Evolutionary conservation across 2,329 filamentous ascomycete genomes (phyloP), one percentile per base, ranked within the genome.

Genomic region (Penicillium concentricum): DNA sequence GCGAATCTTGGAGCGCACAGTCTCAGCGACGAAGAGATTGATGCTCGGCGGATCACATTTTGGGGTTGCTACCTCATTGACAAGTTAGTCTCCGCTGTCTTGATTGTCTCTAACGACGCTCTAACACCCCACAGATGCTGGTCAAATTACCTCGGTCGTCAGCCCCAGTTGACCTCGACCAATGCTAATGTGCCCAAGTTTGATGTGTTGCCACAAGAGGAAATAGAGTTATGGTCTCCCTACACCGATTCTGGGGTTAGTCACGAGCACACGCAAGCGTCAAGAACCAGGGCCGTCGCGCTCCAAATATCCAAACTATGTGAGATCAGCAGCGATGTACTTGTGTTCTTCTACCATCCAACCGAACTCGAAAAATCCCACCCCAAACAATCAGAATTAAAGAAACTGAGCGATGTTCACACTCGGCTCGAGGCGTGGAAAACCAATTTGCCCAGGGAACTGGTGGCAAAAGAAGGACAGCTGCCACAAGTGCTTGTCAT

Each of bases 31-130:
- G 84, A 89, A 45, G 93, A 97, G 72, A 84, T 95, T 38, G 94
- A 99, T 75, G 92, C 92, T 3, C 83, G 94, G 38, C 84, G 90
- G 51, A 88, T 97, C 41, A 97, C 94, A 0, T 97, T 97, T 69
- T 97, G 94, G 94, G 94, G 94, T 7, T 97, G 92, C 72, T 97
- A 94, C 74, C 77, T 96, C n/a, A 96, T 97, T 72, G 94, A 99
- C 78, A 97, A 97, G 81, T 85, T 68, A 61, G 79, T 69, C 34
- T 26, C 20, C 15, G 20, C 15, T 47, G n/a, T 8, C 20, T n/a
- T 35, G 15, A 4, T 28, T 34, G 16, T 20, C 42, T 42, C 48
- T 12, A 44, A 44, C 35, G 34, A 20, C 41, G 45, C 42, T 46
- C 60, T 67, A 61, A 69, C 50, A 39, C 16, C 32, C 52, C 16